Percentiles rank a stretch among this genome's conserved stretches.
phyloP scores from a whole-genome alignment of 2,329 filamentous ascomycete genomes.

The Madurella mycetomatis region DNA sequence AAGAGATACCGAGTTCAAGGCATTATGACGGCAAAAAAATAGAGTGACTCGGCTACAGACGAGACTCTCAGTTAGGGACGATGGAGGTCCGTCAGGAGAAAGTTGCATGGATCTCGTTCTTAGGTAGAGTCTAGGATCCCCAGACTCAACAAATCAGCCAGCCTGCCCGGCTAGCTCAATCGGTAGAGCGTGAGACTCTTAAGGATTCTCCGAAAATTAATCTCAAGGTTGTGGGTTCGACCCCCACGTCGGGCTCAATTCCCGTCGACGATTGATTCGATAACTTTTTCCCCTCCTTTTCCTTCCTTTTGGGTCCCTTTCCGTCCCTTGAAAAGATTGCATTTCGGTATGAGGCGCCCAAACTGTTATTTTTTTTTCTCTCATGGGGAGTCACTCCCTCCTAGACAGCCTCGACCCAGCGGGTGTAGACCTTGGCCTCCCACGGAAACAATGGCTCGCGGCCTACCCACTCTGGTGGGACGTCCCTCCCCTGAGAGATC shows the following conservation, averaged over 20 bases:
- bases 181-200: constrained; percentile 72
- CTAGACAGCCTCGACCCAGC: constrained; percentile 12
- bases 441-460: constrained; percentile 25
- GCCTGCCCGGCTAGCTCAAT: constrained; percentile 56
- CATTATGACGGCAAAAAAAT: constrained; percentile 3
- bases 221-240: constrained; percentile 21
- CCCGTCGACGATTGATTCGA: constrained; percentile 5
- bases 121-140: neutral
- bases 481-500: constrained; percentile 22
- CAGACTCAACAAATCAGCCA: neutral
- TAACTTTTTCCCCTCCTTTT: neutral
- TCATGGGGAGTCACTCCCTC: neutral
- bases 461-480: constrained; percentile 24
- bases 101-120: neutral
- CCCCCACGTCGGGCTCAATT: constrained; percentile 20
- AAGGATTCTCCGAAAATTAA: constrained; percentile 29
- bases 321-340: neutral
- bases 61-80: neutral
- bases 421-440: constrained; percentile 27
- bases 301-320: neutral
- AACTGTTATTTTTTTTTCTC: neutral
- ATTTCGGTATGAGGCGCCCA: neutral
- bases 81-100: neutral
- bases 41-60: neutral
- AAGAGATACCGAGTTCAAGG: constrained; percentile 32